Evolutionary conservation across 1,139 yeast species (phyloP).

Genomic region (Sugiyamaella novakii): DNA sequence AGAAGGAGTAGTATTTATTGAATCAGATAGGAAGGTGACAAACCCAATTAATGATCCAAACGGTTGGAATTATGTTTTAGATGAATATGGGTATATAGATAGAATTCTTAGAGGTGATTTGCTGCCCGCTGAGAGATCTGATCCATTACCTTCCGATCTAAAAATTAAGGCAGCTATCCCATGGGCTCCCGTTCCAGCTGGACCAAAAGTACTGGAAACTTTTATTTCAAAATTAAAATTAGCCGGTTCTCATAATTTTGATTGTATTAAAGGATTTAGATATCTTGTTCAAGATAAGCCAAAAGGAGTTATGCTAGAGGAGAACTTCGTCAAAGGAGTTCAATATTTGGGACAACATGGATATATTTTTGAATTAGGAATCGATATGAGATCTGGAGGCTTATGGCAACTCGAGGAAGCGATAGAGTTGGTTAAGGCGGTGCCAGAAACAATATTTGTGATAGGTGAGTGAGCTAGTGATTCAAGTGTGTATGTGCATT

Average conservation of each 20-base stretch:
- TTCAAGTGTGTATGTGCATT: too few species aligned
- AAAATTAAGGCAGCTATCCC: constrained; percentile 23
- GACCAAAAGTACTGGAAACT: constrained; percentile 24
- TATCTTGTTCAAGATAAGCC: constrained; percentile 49
- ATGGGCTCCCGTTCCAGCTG: constrained; percentile 27
- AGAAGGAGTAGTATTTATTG: constrained; percentile 40
- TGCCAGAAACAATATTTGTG: constrained; percentile 33
- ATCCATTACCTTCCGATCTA: neutral
- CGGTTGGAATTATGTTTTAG: constrained; percentile 33
- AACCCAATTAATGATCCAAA: constrained; percentile 19
- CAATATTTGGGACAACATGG: constrained; percentile 41
- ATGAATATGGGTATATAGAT: constrained; percentile 37
- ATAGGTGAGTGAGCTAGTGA: constrained; percentile 41
- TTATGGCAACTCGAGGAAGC: constrained; percentile 48
- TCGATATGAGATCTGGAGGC: constrained; percentile 46
- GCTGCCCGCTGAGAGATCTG: neutral
- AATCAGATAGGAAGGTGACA: constrained; percentile 38
- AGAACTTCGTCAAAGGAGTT: constrained; percentile 39
- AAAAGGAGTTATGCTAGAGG: constrained; percentile 39
- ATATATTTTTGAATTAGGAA: constrained; percentile 46
- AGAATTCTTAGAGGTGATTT: constrained; percentile 24
- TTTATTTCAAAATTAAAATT: constrained; percentile 24
- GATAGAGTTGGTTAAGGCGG: constrained; percentile 28
- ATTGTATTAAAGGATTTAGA: constrained; percentile 44
- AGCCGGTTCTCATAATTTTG: constrained; percentile 19